phyloP scores from a whole-genome alignment of 768 basidiomycete genomes.

The Leccinum uliginosum region DNA sequence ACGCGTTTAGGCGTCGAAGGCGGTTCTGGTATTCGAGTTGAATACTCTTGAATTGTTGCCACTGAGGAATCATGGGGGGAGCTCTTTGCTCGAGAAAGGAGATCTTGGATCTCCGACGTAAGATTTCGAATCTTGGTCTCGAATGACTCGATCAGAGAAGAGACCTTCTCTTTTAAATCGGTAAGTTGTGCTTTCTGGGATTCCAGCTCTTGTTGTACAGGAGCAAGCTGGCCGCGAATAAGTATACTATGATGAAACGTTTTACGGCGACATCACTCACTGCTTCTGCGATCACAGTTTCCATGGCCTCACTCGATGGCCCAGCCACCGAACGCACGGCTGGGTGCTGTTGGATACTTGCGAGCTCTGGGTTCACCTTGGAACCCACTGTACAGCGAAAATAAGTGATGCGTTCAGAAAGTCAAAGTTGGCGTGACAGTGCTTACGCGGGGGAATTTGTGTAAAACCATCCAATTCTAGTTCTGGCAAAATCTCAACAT shows the following conservation, averaged over 20 bases:
- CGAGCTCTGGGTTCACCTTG: constrained; percentile 1
- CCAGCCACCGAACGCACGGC: background rate
- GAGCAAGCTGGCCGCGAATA: constrained; percentile 38
- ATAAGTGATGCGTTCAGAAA: background rate
- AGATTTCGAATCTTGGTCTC: constrained; percentile 37
- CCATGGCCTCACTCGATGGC: constrained; percentile 9
- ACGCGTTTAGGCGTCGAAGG: constrained; percentile 34
- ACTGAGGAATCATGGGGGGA: constrained; percentile 11
- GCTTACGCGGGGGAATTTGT: constrained; percentile 14
- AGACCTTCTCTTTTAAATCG: constrained; percentile 29
- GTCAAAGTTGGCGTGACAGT: background rate
- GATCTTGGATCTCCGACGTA: constrained; percentile 31
- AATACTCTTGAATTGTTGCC: constrained; percentile 8
- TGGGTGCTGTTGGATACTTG: constrained; percentile 4
- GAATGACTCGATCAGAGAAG: constrained; percentile 28
- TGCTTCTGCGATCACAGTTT: constrained; percentile 25
- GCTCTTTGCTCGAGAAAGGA: constrained; percentile 21
- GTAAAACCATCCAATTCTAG: constrained; percentile 18
- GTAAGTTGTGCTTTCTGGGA: constrained; percentile 43
- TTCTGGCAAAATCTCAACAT: constrained; percentile 21
- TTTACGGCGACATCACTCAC: constrained; percentile 17
- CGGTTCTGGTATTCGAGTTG: constrained; percentile 25
- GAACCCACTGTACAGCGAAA: constrained; percentile 1
- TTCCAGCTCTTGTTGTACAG: constrained; percentile 48
- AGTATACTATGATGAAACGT: background rate